phyloP scores from a whole-genome alignment of 176 grass and related monocot species.

The Poa pratensis region DNA sequence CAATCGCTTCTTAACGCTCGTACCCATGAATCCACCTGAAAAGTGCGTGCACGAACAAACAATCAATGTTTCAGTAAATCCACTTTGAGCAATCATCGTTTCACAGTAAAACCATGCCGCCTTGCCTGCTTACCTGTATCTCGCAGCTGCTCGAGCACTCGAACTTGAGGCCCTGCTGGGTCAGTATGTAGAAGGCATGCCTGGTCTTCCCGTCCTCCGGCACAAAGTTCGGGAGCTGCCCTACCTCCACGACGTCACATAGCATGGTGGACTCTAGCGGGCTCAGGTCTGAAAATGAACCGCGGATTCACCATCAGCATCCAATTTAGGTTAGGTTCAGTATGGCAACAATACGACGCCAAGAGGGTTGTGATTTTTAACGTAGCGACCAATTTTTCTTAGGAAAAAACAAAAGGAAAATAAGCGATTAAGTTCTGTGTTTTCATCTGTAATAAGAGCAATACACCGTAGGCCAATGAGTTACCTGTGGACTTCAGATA shows the following conservation, averaged over 20 bases:
- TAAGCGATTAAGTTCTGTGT: background rate
- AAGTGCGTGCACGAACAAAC: background rate
- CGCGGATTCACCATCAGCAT: background rate
- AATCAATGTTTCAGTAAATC: background rate
- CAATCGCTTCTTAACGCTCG: constrained; percentile 55
- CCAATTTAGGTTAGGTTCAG: background rate
- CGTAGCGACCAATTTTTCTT: no score
- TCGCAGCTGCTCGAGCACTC: constrained; percentile 80
- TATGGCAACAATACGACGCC: background rate
- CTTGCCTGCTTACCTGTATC: constrained; percentile 66
- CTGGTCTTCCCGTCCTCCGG: constrained; percentile 67
- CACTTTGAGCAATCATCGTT: background rate
- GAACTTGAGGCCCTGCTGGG: constrained; percentile 71
- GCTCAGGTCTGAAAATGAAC: constrained; percentile 67
- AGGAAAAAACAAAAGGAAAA: no score
- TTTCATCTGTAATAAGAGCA: background rate
- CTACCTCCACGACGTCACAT: constrained; percentile 68
- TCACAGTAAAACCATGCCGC: background rate
- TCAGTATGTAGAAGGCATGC: constrained; percentile 81
- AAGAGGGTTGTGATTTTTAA: background rate
- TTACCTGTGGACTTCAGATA: constrained; percentile 93
- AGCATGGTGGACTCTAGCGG: constrained; percentile 82
- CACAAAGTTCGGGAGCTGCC: constrained; percentile 59
- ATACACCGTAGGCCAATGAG: background rate
- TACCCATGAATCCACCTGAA: constrained; percentile 87